A percentile compares a stretch with the other conserved stretches of the same genome.
phyloP scores from a whole-genome alignment of 331 rosid species.

The Rhamnella rubrinervis region DNA sequence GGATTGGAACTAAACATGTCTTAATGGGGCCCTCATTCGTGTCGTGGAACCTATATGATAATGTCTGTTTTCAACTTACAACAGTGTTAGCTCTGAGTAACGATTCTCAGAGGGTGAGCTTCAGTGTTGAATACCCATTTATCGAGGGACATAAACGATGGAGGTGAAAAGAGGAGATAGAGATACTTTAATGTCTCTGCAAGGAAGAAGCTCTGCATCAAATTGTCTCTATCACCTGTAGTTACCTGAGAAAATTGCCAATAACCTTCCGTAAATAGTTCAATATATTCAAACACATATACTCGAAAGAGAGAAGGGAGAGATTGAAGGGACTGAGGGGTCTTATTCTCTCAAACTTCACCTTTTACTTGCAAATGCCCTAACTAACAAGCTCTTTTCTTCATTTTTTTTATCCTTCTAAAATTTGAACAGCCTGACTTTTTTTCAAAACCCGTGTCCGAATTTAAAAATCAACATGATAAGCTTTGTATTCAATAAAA shows the following conservation, averaged over 20 bases:
- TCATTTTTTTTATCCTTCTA: too few species aligned
- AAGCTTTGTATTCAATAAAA: too few species aligned
- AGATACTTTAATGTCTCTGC: conserved; percentile 26
- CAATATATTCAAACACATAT: background rate
- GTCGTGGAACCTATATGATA: background rate
- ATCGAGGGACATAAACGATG: conserved; percentile 23
- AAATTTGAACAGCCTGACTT: too few species aligned
- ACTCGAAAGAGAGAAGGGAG: background rate
- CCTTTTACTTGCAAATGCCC: too few species aligned
- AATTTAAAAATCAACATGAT: too few species aligned
- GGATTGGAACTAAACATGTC: too few species aligned
- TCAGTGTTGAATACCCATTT: conserved; percentile 30
- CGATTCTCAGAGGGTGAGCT: conserved; percentile 24
- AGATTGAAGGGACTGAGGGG: background rate
- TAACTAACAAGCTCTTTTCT: too few species aligned
- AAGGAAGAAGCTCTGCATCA: conserved; percentile 32
- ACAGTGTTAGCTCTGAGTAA: background rate
- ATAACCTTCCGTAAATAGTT: background rate
- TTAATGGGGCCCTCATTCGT: background rate
- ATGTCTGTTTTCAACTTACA: background rate
- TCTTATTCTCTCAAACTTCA: too few species aligned
- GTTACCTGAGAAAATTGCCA: conserved; percentile 12
- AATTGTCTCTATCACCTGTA: conserved; percentile 19
- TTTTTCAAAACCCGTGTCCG: too few species aligned
- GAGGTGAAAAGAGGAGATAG: conserved; percentile 27